These are phyloP conservation scores for Erodium texanum DNA, from an alignment of 441 rosid genomes.

Conservation along the genomic window DNA sequence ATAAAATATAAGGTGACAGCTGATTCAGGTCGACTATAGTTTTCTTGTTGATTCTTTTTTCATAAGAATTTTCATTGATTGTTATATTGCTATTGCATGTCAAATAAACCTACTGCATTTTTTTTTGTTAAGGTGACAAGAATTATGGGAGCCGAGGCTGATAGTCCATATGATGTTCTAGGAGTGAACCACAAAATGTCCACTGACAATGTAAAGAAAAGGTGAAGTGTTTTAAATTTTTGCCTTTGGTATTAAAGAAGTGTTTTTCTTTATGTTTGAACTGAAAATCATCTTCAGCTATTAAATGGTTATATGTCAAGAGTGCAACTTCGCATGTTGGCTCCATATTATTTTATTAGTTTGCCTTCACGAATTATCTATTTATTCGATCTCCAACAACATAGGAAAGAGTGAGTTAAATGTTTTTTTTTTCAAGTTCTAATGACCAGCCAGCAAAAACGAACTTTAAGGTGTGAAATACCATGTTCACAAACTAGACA, in stretches of 20 bases:
- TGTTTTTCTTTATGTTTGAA: not conserved
- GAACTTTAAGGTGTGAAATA: not conserved
- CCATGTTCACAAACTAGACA: no score
- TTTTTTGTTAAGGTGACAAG: slow-evolving; percentile 56
- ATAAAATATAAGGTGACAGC: no score
- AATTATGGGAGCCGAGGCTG: slow-evolving; percentile 63
- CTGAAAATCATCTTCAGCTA: not conserved
- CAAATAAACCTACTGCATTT: slow-evolving; percentile 11
- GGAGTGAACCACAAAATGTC: slow-evolving; percentile 71
- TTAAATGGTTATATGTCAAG: not conserved
- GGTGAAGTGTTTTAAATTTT: slow-evolving; percentile 33
- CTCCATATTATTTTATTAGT: not conserved
- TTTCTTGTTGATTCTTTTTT: not conserved
- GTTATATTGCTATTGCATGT: not conserved
- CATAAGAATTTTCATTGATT: no score
- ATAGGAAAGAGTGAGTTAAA: no score
- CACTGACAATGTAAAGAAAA: slow-evolving; percentile 73
- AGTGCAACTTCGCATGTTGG: not conserved
- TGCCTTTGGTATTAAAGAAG: no score
- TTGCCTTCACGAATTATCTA: no score
- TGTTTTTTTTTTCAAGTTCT: no score
- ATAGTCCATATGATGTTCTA: slow-evolving; percentile 65
- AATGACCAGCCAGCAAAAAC: no score
- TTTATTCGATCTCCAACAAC: no score
- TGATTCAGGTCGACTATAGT: not conserved